Conservation (phyloP, 169 alveolate genomes). For the Eimeria brunetti region DNA sequence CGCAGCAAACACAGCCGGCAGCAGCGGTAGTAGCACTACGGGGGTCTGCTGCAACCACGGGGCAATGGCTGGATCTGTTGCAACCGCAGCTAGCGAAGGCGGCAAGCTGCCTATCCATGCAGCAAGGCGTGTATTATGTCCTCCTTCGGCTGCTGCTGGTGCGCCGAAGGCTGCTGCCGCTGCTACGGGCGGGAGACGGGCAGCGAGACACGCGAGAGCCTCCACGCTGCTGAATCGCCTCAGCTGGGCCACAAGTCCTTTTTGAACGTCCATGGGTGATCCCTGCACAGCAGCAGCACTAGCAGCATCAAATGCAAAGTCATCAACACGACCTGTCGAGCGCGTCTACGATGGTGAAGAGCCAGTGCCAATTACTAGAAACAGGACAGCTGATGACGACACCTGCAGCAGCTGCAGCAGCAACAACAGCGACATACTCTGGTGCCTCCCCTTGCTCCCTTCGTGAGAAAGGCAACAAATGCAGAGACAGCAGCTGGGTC, state of each 20-base stretch:
- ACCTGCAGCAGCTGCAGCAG: neutral
- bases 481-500: conserved; percentile 52
- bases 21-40: conserved; percentile 34
- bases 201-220: conserved; percentile 34
- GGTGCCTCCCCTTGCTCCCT: conserved; percentile 5
- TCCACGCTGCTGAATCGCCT: conserved; percentile 54
- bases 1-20: conserved; percentile 67
- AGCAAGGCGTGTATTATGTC: neutral
- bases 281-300: conserved; percentile 9
- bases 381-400: neutral
- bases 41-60: conserved; percentile 60
- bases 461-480: conserved; percentile 19
- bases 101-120: conserved; percentile 44
- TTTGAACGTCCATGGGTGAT: conserved; percentile 11
- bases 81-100: conserved; percentile 55
- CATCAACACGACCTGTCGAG: neutral
- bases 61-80: conserved; percentile 35
- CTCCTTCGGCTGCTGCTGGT: neutral
- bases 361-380: neutral
- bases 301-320: neutral
- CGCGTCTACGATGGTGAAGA: neutral
- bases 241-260: conserved; percentile 32
- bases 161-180: conserved; percentile 5
- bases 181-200: conserved; percentile 44
- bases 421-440: conserved; percentile 34